Conservation (phyloP, 176 grass and related monocot species). For the Calamus simplicifolius region DNA sequence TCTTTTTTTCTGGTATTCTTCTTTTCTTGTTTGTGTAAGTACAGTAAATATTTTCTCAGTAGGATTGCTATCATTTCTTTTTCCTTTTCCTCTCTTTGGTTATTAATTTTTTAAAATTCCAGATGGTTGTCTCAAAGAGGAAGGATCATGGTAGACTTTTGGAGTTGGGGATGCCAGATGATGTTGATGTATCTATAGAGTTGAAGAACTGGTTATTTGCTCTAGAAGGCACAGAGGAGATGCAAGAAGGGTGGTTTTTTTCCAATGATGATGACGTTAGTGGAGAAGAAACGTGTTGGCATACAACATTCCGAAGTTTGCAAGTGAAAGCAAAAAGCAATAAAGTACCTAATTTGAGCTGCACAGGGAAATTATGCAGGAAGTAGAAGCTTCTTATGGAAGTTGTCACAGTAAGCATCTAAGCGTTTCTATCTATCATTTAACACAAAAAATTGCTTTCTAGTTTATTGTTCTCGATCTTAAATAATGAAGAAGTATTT, state of each 20-base stretch:
- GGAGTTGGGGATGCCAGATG: conserved; percentile 87
- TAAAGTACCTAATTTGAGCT: conserved; percentile 37
- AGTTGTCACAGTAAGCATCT: conserved; percentile 54
- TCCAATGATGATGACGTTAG: conserved; percentile 34
- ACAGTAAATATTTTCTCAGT: too few relatives aligned
- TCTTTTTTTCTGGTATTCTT: too few relatives aligned
- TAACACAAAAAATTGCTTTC: too few relatives aligned
- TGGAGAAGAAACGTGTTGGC: conserved; percentile 99
- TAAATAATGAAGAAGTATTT: too few relatives aligned
- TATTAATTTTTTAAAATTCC: conserved; percentile 8
- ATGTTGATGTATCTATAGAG: conserved; percentile 79
- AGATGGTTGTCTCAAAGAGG: conserved; percentile 42
- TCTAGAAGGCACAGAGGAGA: conserved; percentile 80
- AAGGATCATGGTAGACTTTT: conserved; percentile 44
- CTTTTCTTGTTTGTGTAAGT: too few relatives aligned
- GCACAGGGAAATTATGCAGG: conserved; percentile 15
- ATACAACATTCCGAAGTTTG: conserved; percentile 81
- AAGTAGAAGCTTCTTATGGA: conserved; percentile 66
- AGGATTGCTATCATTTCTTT: too few relatives aligned
- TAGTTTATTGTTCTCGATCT: too few relatives aligned
- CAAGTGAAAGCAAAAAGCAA: conserved; percentile 71
- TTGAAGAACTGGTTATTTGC: conserved; percentile 95
- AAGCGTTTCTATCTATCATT: not conserved
- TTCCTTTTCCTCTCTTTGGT: not conserved
- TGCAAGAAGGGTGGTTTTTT: conserved; percentile 38